Conservation (phyloP, 345 rosid genomes). For the Citropsis articulata region DNA sequence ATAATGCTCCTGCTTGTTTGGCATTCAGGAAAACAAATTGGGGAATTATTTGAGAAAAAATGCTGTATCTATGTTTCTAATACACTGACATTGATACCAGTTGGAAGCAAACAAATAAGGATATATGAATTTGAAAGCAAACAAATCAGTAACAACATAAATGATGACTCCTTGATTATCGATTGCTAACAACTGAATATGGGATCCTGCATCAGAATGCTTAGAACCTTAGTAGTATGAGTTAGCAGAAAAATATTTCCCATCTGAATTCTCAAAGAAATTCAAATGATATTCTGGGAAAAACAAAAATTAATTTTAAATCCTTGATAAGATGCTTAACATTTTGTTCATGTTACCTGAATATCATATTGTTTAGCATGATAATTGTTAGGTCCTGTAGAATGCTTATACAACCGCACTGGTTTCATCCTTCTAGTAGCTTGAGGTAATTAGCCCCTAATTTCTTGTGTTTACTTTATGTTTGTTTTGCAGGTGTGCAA, state of each 20-base stretch:
- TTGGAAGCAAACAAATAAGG: not conserved
- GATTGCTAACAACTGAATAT: not conserved
- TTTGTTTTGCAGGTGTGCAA: constrained; percentile 41
- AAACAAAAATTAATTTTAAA: not conserved
- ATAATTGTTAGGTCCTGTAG: not conserved
- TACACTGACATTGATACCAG: not conserved
- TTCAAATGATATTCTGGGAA: not conserved
- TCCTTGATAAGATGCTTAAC: not conserved
- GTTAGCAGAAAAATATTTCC: not conserved
- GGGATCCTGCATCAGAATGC: not conserved
- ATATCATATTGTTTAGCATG: not conserved
- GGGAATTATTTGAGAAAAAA: not conserved
- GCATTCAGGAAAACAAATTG: not conserved
- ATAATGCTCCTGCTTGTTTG: constrained; percentile 10
- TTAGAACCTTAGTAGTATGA: not conserved
- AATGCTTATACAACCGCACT: not conserved
- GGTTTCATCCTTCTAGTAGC: not conserved
- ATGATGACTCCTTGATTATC: not conserved
- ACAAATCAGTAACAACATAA: not conserved
- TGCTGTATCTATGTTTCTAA: not conserved
- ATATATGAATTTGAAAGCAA: no score
- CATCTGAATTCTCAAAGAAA: not conserved
- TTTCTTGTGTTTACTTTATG: not conserved
- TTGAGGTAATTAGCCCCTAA: not conserved
- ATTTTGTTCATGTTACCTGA: not conserved